A percentile compares a stretch with the other conserved stretches of the same genome.
Conservation (phyloP, 1,284 basidiomycete species). For the Porodaedalea pini region DNA sequence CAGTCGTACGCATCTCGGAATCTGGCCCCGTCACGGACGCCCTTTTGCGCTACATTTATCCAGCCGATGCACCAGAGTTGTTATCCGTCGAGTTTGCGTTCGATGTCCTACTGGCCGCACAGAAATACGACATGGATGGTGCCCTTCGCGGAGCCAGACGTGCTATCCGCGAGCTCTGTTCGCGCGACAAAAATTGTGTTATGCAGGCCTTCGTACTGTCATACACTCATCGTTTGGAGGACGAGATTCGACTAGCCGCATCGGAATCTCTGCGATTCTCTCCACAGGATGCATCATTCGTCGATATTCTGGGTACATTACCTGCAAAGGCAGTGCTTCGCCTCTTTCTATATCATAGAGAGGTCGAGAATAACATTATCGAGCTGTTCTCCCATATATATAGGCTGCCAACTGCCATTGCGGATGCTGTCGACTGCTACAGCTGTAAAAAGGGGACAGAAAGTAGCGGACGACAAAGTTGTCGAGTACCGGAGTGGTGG, state of each 20-base stretch:
- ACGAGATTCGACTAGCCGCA: neutral
- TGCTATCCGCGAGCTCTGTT: neutral
- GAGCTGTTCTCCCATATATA: neutral
- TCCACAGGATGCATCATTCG: neutral
- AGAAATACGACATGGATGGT: neutral
- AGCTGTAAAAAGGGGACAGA: too few species aligned
- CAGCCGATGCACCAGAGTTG: conserved; percentile 29
- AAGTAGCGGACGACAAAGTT: too few species aligned
- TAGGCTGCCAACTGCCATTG: too few species aligned
- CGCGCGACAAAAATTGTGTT: neutral
- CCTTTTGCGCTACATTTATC: conserved; percentile 52
- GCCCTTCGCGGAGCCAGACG: neutral
- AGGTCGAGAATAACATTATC: neutral
- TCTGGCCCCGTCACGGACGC: conserved; percentile 38
- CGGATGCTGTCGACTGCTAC: too few species aligned
- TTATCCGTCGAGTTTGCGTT: neutral
- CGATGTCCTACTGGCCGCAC: neutral
- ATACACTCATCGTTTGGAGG: neutral
- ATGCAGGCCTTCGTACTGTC: neutral
- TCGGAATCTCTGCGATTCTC: neutral
- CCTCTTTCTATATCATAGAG: neutral
- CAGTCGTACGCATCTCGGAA: conserved; percentile 56
- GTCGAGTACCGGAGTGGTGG: too few species aligned
- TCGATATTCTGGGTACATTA: neutral
- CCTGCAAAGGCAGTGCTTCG: neutral